A percentile compares a stretch with the other conserved stretches of the same genome.
Conservation (phyloP, 192 early-diverging fungal species). For the Jimgerdemannia flammicorona region DNA sequence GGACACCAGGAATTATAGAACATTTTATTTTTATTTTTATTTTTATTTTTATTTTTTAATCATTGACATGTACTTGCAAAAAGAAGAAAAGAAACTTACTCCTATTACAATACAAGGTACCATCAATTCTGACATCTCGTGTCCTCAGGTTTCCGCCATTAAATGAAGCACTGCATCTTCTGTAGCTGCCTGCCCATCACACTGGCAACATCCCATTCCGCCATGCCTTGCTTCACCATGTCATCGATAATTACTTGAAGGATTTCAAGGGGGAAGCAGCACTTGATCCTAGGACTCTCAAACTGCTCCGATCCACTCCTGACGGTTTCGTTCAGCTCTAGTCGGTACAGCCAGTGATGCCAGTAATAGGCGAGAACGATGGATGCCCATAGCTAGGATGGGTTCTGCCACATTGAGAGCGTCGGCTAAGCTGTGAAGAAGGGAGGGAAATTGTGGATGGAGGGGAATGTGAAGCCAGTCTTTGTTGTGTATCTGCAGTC, state of each 20-base stretch:
- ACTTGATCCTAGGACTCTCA: constrained; percentile 62
- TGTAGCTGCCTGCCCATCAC: constrained; percentile 31
- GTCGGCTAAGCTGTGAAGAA: constrained; percentile 89
- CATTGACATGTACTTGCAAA: no score
- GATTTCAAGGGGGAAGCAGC: constrained; percentile 59
- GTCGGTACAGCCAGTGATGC: constrained; percentile 53
- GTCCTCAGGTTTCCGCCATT: constrained; percentile 89
- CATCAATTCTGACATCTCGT: no score
- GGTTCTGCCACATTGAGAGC: constrained; percentile 76
- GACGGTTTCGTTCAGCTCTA: constrained; percentile 60
- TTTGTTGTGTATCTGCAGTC: background rate
- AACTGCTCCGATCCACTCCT: constrained; percentile 54
- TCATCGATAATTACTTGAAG: constrained; percentile 72
- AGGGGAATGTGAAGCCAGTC: constrained; percentile 50
- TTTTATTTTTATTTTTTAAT: no score
- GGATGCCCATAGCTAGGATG: constrained; percentile 74
- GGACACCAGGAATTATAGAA: no score
- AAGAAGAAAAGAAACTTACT: no score
- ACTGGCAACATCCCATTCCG: constrained; percentile 49
- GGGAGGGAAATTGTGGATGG: constrained; percentile 87
- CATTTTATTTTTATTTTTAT: no score
- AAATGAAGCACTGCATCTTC: constrained; percentile 62
- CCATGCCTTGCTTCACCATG: constrained; percentile 66
- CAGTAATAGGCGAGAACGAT: constrained; percentile 71
- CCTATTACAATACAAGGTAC: no score